phyloP scores from a whole-genome alignment of 805 yeast genomes.

The Ogataea philodendri region DNA sequence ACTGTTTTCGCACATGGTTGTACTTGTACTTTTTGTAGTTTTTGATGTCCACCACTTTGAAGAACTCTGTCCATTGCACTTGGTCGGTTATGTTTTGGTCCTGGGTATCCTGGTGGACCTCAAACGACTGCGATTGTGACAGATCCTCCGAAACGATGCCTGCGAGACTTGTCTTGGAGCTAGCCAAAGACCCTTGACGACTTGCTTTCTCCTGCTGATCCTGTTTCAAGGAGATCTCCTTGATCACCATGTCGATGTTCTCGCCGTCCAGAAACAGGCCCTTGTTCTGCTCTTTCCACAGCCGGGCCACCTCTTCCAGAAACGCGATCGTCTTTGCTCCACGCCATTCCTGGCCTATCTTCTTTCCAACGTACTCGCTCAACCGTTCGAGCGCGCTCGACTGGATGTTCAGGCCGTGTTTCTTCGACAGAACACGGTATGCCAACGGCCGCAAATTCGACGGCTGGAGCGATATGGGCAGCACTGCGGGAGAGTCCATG shows the following conservation, averaged over 20 bases:
- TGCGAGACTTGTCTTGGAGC: slow-evolving; percentile 1
- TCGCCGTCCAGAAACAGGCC: slow-evolving; percentile 83
- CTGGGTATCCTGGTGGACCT: slow-evolving; percentile 16
- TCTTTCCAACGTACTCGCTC: slow-evolving; percentile 71
- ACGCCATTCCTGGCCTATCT: slow-evolving; percentile 87
- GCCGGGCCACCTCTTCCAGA: slow-evolving; percentile 72
- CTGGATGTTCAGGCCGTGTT: slow-evolving; percentile 86
- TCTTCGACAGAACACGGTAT: slow-evolving; percentile 83
- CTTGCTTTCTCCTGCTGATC: slow-evolving; percentile 19
- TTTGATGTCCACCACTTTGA: slow-evolving; percentile 60
- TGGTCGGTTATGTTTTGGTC: slow-evolving; percentile 8
- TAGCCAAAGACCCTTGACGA: neutral
- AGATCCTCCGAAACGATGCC: slow-evolving; percentile 2
- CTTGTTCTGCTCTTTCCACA: slow-evolving; percentile 88
- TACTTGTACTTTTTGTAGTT: slow-evolving; percentile 65
- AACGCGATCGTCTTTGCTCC: slow-evolving; percentile 58
- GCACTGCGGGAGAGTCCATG: slow-evolving; percentile 40
- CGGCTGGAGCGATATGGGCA: slow-evolving; percentile 78
- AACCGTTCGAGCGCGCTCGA: slow-evolving; percentile 75
- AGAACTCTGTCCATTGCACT: slow-evolving; percentile 71
- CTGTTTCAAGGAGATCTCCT: slow-evolving; percentile 40
- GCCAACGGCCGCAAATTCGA: slow-evolving; percentile 88
- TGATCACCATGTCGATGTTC: slow-evolving; percentile 60
- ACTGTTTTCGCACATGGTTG: slow-evolving; percentile 61
- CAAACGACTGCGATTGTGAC: slow-evolving; percentile 6